Evolutionary conservation across 352 stramenopile species (phyloP).

Genomic region (Globisporangium echinulatum): DNA sequence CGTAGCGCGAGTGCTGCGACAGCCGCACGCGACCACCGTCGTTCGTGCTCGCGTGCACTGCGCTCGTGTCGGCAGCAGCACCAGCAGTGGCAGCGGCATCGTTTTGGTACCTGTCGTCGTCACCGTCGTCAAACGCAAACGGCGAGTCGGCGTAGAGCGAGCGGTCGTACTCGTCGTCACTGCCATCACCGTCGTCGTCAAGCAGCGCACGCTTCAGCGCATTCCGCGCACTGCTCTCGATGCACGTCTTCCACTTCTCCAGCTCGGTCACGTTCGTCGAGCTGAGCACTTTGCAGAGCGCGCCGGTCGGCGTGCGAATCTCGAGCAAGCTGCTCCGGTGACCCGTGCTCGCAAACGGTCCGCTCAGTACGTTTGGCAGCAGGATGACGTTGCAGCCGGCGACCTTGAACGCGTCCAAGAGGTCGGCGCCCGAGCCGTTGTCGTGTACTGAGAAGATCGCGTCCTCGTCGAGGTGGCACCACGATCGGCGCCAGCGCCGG

Average conservation of each 20-base stretch:
- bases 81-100: constrained; percentile 9
- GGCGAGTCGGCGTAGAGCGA: constrained; percentile 17
- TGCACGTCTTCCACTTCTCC: constrained; percentile 65
- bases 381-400: constrained; percentile 62
- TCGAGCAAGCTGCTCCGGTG: constrained; percentile 43
- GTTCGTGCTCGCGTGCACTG: constrained; percentile 4
- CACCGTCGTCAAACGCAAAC: constrained; percentile 5
- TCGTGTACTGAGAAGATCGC: constrained; percentile 65
- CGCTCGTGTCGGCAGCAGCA: neutral
- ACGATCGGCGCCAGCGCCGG: constrained; percentile 72
- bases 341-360: constrained; percentile 26
- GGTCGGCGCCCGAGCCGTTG: constrained; percentile 56
- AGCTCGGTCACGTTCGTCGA: constrained; percentile 49
- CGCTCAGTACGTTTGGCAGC: constrained; percentile 37
- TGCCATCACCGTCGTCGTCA: constrained; percentile 16
- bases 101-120: constrained; percentile 12
- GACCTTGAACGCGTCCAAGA: constrained; percentile 64
- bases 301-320: constrained; percentile 39
- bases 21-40: constrained; percentile 6
- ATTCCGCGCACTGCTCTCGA: constrained; percentile 48
- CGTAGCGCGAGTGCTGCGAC: constrained; percentile 17
- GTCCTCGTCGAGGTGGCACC: constrained; percentile 71
- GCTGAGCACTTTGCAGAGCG: constrained; percentile 57
- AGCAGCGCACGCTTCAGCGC: constrained; percentile 20
- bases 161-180: constrained; percentile 27